Conservation (phyloP, 345 rosid genomes). For the Rhodamnia argentea region DNA sequence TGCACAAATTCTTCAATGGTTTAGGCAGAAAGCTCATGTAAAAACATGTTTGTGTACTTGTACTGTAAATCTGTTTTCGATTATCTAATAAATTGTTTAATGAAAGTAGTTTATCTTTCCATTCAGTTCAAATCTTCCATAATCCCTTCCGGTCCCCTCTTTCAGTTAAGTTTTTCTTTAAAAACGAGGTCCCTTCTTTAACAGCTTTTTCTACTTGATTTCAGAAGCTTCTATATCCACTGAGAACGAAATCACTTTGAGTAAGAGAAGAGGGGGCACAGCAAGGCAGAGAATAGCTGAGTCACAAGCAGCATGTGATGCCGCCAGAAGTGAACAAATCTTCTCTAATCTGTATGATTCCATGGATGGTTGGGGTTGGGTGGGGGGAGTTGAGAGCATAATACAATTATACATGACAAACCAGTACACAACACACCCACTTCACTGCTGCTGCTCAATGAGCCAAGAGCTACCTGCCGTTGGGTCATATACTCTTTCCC, state of each 20-base stretch:
- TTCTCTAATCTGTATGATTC: background rate
- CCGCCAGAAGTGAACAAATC: background rate
- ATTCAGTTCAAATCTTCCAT: too few species aligned
- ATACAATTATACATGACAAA: background rate
- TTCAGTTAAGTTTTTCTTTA: too few species aligned
- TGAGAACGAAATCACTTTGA: too few species aligned
- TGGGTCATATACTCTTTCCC: constrained; percentile 64
- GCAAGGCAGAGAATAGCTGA: too few species aligned
- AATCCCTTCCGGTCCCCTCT: too few species aligned
- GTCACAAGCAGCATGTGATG: background rate
- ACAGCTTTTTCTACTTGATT: too few species aligned
- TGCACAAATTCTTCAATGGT: background rate
- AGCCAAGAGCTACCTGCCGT: constrained; percentile 49
- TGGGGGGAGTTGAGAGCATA: background rate
- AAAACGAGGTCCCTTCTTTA: too few species aligned
- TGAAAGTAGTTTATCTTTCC: too few species aligned
- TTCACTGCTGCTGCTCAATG: background rate
- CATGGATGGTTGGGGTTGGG: background rate
- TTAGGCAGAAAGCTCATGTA: background rate
- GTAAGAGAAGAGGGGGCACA: too few species aligned
- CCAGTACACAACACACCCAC: background rate
- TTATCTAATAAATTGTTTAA: too few species aligned
- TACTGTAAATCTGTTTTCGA: background rate
- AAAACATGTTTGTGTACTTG: background rate
- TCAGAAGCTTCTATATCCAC: too few species aligned